Base-by-base conservation (phyloP, 2,329 filamentous ascomycete species). In the Trichoderma atroviride region DNA sequence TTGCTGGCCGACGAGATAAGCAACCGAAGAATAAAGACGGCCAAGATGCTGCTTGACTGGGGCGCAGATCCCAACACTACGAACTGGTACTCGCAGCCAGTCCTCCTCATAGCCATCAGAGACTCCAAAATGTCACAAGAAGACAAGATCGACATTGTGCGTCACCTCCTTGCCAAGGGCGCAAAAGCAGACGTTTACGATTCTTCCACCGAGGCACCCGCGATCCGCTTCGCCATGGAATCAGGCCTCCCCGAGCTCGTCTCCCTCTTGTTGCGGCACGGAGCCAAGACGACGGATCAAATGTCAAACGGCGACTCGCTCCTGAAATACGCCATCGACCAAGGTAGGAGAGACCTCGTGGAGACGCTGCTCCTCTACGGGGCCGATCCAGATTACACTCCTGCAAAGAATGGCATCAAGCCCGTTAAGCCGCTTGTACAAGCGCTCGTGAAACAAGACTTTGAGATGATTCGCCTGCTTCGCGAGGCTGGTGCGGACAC, bases 1-100 rank as follows among this genome's bases (percentile, higher is more conserved):
- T 75, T 82, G 11, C 72, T 82, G 6, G 75, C 76, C 4, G 76
- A 79, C 29, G 75, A 79, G 0, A 70, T 82, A 2, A 62, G 70
- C 62, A 78, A 78, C 69, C 72, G 77, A 52, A 75, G 77, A 55
- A 66, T 78, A n/a, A 77, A 78, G 4, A 72, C 79, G 27, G 75
- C 75, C 9, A 73, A 75, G 58, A 69, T 78, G 10, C 74, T 82
- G 5, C 73, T 82, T 5, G 73, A 76, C 14, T 71, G 73, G 22
- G 79, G 80, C 11, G 80, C 80, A 4, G 73, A 79, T 27, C 75
- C 77, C 9, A 76, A 78, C 69, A 75, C 74, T 13, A 73, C 73
- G 13, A 80, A 80, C 66, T 72, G 76, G 9, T 72, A 74, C 9
- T 77, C 76, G 5, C 76, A 78, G 43, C 75, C 77, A 0, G 71